A percentile compares a stretch with the other conserved stretches of the same genome.
Evolutionary conservation across 768 basidiomycete species (phyloP).

Genomic region (Mycena latifolia): DNA sequence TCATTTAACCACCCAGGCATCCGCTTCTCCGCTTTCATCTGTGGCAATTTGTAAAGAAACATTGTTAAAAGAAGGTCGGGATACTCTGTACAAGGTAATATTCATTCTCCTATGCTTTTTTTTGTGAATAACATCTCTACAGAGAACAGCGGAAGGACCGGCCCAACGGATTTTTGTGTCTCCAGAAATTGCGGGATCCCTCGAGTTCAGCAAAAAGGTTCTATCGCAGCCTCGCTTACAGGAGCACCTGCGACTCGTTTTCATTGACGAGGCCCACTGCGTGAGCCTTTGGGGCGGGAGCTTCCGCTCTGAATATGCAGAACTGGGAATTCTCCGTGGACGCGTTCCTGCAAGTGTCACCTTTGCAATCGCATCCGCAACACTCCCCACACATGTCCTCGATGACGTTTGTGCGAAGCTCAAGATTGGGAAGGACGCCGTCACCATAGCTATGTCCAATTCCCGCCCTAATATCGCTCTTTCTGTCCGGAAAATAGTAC

Average conservation of each 20-base stretch:
- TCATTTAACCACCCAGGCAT: not conserved
- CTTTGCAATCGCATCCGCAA: constrained; percentile 6
- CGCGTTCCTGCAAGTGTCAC: not conserved
- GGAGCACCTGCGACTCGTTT: constrained; percentile 5
- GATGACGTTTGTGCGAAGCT: constrained; percentile 14
- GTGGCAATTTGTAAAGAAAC: constrained; percentile 11
- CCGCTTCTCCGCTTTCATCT: not conserved
- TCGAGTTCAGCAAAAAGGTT: constrained; percentile 16
- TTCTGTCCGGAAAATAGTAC: constrained; percentile 37
- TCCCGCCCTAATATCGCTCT: constrained; percentile 41
- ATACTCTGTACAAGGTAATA: constrained; percentile 9
- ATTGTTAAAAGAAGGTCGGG: not conserved
- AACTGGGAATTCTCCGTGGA: constrained; percentile 10
- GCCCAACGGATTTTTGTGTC: constrained; percentile 11
- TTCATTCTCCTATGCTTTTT: not conserved
- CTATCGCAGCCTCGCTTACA: not conserved
- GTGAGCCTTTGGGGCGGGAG: constrained; percentile 18
- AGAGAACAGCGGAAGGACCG: not conserved
- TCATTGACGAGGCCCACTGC: constrained; percentile 12
- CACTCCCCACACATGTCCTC: constrained; percentile 9
- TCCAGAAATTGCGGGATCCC: not conserved
- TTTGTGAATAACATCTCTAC: too few relatives aligned
- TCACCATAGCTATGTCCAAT: not conserved
- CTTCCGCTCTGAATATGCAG: constrained; percentile 13
- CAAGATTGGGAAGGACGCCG: not conserved